Conservation (phyloP, 495 filamentous ascomycete genomes). For the Aspergillus leporis region DNA sequence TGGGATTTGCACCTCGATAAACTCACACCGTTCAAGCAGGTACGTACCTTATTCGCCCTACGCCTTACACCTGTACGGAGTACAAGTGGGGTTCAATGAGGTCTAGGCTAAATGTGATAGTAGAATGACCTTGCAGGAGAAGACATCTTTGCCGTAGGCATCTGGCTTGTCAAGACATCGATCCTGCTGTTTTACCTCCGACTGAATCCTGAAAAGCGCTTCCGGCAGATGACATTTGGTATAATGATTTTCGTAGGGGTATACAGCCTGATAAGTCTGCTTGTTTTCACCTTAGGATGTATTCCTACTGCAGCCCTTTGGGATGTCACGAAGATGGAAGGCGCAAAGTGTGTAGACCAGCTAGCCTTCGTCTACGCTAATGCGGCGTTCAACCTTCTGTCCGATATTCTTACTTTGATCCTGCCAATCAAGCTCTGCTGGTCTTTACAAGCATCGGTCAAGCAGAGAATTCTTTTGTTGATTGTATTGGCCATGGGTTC, state of each 20-base stretch:
- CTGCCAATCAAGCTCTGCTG: slow-evolving; percentile 15
- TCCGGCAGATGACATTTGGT: slow-evolving; percentile 18
- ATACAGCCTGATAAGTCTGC: slow-evolving; percentile 18
- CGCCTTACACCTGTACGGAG: too few species aligned
- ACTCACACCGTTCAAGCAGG: slow-evolving; percentile 14
- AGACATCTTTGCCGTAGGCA: slow-evolving; percentile 13
- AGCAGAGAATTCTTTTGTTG: slow-evolving; percentile 11
- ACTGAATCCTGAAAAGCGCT: slow-evolving; percentile 29
- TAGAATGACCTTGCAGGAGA: slow-evolving; percentile 14
- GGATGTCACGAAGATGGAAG: slow-evolving; percentile 11
- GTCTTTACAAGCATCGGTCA: slow-evolving; percentile 7
- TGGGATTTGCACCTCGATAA: slow-evolving; percentile 16
- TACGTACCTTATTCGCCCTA: background rate
- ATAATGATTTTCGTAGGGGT: slow-evolving; percentile 20
- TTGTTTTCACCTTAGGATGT: slow-evolving; percentile 14
- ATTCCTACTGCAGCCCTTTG: slow-evolving; percentile 7
- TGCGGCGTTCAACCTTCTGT: slow-evolving; percentile 13
- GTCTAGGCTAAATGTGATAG: background rate
- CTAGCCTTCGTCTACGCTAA: slow-evolving; percentile 17
- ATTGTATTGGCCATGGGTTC: slow-evolving; percentile 14
- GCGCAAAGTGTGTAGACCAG: slow-evolving; percentile 10
- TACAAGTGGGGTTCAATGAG: background rate
- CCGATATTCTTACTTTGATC: slow-evolving; percentile 11
- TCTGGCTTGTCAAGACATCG: slow-evolving; percentile 31
- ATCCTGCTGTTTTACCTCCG: slow-evolving; percentile 41